Percentiles rank a stretch among this genome's conserved stretches.
phyloP scores from a whole-genome alignment of 1,284 basidiomycete genomes.

The Austroboletus rostrupii region DNA sequence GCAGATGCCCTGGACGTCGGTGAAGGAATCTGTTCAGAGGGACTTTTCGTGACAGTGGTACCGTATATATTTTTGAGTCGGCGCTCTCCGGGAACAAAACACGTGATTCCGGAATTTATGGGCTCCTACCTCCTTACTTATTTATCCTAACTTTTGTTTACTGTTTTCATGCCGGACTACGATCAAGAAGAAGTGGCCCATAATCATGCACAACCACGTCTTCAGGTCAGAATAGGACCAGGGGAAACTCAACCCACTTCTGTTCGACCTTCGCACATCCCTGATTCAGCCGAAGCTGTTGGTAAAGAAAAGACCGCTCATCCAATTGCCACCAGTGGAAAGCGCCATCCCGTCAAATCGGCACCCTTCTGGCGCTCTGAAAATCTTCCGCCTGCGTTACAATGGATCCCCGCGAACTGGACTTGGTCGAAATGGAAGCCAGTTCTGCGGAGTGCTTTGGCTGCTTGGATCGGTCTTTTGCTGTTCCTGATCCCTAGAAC shows the following conservation, averaged over 20 bases:
- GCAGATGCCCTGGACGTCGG: no score
- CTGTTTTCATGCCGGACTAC: constrained; percentile 8
- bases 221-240: constrained; percentile 7
- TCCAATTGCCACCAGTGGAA: neutral
- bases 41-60: no score
- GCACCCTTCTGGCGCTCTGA: neutral
- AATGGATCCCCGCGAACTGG: constrained; percentile 58
- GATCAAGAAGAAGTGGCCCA: neutral
- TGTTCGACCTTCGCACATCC: neutral
- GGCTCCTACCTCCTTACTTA: no score
- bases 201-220: neutral
- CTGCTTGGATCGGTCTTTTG: constrained; percentile 61
- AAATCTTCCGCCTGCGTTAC: constrained; percentile 30
- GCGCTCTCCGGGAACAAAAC: no score
- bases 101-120: no score
- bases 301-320: constrained; percentile 2
- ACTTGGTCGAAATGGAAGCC: constrained; percentile 62
- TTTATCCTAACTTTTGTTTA: no score
- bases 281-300: neutral
- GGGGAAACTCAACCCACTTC: neutral
- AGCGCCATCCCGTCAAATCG: neutral
- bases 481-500: constrained; percentile 59
- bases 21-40: no score
- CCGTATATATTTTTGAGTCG: no score
- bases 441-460: constrained; percentile 58